These are phyloP conservation scores for Tetrahymena elliotti DNA, from an alignment of 73 alveolate genomes.

Conservation along the genomic window DNA sequence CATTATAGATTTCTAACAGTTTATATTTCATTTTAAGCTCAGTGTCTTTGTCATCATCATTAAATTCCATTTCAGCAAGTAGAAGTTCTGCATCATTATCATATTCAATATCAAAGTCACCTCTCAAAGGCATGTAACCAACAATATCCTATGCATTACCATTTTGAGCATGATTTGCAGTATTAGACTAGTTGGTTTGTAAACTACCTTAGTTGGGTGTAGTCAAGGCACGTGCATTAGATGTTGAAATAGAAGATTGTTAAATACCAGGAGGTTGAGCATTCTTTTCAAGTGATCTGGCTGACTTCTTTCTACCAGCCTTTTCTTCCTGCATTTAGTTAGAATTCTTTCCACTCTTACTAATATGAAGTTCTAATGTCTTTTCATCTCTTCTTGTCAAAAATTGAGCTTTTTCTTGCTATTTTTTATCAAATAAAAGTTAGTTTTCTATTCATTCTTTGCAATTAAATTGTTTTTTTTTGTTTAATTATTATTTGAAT, in stretches of 20 bases:
- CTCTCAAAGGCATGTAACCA: conserved; percentile 97
- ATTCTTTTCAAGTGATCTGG: conserved; percentile 45
- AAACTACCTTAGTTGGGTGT: not conserved
- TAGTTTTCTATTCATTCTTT: not conserved
- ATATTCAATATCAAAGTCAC: conserved; percentile 94
- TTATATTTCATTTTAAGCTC: conserved; percentile 80
- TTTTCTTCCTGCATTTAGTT: conserved; percentile 49
- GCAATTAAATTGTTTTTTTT: not conserved
- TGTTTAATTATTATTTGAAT: not conserved
- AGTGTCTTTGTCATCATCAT: conserved; percentile 84
- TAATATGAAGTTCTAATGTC: conserved; percentile 19
- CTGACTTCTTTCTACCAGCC: conserved; percentile 33
- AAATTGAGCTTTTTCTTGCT: conserved; percentile 9
- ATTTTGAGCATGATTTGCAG: conserved; percentile 42
- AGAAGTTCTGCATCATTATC: conserved; percentile 93
- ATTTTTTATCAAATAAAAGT: not conserved
- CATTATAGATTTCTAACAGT: conserved; percentile 86
- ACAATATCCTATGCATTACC: conserved; percentile 72
- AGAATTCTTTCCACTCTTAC: conserved; percentile 21
- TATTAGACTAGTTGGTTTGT: not conserved
- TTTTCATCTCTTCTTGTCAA: conserved; percentile 25
- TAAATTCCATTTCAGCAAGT: conserved; percentile 91
- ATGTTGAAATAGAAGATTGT: not conserved
- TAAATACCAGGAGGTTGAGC: conserved; percentile 26
- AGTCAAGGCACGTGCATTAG: not conserved